These are phyloP conservation scores for Kuraishia molischiana DNA, from an alignment of 805 yeast species.

Conservation along the genomic window DNA sequence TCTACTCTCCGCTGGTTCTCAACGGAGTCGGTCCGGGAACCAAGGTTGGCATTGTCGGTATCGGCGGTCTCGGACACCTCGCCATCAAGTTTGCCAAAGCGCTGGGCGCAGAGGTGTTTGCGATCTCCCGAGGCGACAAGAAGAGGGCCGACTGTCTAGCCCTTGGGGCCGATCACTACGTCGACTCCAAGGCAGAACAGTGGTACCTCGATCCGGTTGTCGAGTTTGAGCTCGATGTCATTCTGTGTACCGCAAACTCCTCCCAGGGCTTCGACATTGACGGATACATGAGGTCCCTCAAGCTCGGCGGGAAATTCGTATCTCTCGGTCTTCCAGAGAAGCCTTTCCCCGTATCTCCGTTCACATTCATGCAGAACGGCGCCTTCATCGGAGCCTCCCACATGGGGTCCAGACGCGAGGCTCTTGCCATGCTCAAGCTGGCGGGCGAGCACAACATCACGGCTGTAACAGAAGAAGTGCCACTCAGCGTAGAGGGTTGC, in stretches of 20 bases:
- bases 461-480: slow-evolving; percentile 56
- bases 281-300: slow-evolving; percentile 38
- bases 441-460: slow-evolving; percentile 50
- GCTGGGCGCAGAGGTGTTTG: slow-evolving; percentile 52
- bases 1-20: slow-evolving; percentile 55
- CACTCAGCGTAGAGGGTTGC: slow-evolving; percentile 42
- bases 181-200: slow-evolving; percentile 34
- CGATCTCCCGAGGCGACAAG: slow-evolving; percentile 38
- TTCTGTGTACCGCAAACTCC: slow-evolving; percentile 45
- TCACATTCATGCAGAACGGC: slow-evolving; percentile 32
- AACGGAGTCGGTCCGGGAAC: slow-evolving; percentile 24
- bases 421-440: slow-evolving; percentile 52
- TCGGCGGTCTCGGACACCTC: slow-evolving; percentile 63
- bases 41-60: slow-evolving; percentile 50
- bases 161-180: slow-evolving; percentile 47
- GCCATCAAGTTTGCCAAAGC: slow-evolving; percentile 52
- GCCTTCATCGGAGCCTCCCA: slow-evolving; percentile 47
- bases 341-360: slow-evolving; percentile 30
- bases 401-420: slow-evolving; percentile 55
- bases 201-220: slow-evolving; percentile 21
- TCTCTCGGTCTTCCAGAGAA: slow-evolving; percentile 62
- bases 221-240: slow-evolving; percentile 32
- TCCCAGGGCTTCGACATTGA: slow-evolving; percentile 38
- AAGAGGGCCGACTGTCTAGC: slow-evolving; percentile 43
- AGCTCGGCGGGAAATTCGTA: slow-evolving; percentile 47